phyloP scores from a whole-genome alignment of 805 yeast species.

The Suhomyces sp. region DNA sequence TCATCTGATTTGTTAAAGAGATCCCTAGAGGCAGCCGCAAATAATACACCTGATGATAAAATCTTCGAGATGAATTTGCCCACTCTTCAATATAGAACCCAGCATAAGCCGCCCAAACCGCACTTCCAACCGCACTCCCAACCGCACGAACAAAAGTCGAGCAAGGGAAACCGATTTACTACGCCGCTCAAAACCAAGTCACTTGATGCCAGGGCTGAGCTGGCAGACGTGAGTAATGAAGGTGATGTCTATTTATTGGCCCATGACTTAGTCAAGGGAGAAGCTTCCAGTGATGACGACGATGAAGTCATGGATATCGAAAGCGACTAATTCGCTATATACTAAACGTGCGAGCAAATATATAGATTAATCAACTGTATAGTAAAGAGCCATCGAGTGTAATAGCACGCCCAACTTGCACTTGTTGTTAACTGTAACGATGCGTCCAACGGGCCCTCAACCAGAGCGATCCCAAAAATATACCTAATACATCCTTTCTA shows the following conservation, averaged over 20 bases:
- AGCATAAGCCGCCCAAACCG: neutral
- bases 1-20: slow-evolving; percentile 78
- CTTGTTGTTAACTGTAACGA: neutral
- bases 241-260: slow-evolving; percentile 37
- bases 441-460: neutral
- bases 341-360: neutral
- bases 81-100: slow-evolving; percentile 22
- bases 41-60: slow-evolving; percentile 18
- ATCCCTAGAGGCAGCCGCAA: slow-evolving; percentile 63
- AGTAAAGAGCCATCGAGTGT: neutral
- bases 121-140: neutral
- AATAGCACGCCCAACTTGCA: neutral
- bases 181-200: slow-evolving; percentile 21
- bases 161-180: slow-evolving; percentile 13
- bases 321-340: slow-evolving; percentile 39
- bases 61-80: slow-evolving; percentile 22
- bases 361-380: neutral
- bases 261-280: slow-evolving; percentile 43
- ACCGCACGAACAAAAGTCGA: neutral
- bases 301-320: slow-evolving; percentile 58
- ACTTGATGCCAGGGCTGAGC: neutral
- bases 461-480: neutral
- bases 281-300: slow-evolving; percentile 50
- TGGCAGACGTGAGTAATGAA: neutral
- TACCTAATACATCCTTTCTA: neutral